Evolutionary conservation across 2,329 filamentous ascomycete genomes (phyloP).

Genomic region (Xylaria sp.): DNA sequence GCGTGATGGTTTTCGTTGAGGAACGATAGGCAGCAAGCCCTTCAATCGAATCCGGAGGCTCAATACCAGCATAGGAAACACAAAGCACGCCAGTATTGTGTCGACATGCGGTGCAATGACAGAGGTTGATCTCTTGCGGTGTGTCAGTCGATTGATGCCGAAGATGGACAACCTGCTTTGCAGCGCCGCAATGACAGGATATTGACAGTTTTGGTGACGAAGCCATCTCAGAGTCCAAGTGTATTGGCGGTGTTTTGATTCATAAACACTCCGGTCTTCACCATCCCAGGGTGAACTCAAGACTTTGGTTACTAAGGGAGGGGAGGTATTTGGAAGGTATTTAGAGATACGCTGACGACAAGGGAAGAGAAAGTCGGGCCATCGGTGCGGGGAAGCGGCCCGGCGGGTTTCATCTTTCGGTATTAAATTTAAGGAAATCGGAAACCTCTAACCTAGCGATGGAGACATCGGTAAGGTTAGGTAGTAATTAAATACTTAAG

Average conservation of each 20-base stretch:
- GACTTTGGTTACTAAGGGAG: neutral
- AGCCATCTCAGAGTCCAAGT: constrained; percentile 8
- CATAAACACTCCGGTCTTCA: neutral
- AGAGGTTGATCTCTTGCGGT: constrained; percentile 33
- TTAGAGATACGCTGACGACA: neutral
- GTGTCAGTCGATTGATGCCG: neutral
- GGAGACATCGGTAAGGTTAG: too few species aligned
- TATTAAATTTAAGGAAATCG: too few species aligned
- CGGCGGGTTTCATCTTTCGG: neutral
- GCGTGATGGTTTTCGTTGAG: constrained; percentile 18
- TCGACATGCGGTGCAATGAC: constrained; percentile 43
- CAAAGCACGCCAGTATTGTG: constrained; percentile 46
- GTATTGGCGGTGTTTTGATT: neutral
- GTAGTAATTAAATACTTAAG: too few species aligned
- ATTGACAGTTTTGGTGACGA: constrained; percentile 19
- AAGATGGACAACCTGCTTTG: constrained; percentile 30
- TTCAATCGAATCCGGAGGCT: constrained; percentile 14
- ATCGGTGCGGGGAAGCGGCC: neutral
- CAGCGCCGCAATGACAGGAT: constrained; percentile 39
- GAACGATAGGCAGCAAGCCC: constrained; percentile 30
- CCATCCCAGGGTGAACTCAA: neutral
- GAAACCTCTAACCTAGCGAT: too few species aligned
- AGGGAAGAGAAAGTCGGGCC: neutral
- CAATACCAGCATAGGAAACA: constrained; percentile 46
- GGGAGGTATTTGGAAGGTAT: neutral